Base-by-base conservation (phyloP, 139 green algal species). In the Yamagishiella unicocca region DNA sequence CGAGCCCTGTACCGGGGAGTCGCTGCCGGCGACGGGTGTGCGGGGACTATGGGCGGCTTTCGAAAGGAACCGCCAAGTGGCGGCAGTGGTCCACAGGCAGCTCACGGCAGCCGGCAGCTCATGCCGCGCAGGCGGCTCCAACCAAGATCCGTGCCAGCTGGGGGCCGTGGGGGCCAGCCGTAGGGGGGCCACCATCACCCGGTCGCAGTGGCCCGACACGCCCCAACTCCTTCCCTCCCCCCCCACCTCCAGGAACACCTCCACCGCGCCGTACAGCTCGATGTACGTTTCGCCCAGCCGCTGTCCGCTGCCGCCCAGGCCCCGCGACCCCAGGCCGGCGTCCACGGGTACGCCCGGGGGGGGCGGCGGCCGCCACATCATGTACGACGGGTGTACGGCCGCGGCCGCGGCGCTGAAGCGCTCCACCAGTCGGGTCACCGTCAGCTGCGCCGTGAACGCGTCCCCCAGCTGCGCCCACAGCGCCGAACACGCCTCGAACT, bases 191-290 rank as follows among this genome's bases (percentile, higher is more conserved):
- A n/a, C n/a, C n/a, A n/a, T n/a, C n/a, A n/a, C n/a, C n/a, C n/a
- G n/a, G n/a, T n/a, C n/a, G n/a, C n/a, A n/a, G n/a, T n/a, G n/a
- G n/a, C n/a, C n/a, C n/a, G n/a, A n/a, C 67, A 22, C 35, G 35
- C 12, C 55, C 55, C 55, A 21, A 5, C 55, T 66, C 53, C 33
- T 7, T 35, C 25, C 33, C 53, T 2, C 53, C 35, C 35, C n/a
- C 14, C 78, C 0, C 61, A 86, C 80, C 80, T 86, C 80, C 62
- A 86, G 3, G 54, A 86, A 86, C 43, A 86, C 80, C 61, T 86
- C 80, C 14, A 86, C 80, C 24, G 64, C 64, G 0, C 5, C 37
- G 31, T 45, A 67, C 80, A 86, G 42, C 62, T 77, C 80, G 62
- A 86, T n/a, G 38, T 77, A 77, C 31, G 45, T 77, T 42, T 86